A percentile compares a stretch with the other conserved stretches of the same genome.
Evolutionary conservation across 805 yeast genomes (phyloP).

Genomic region (Pichia ethanolica): DNA sequence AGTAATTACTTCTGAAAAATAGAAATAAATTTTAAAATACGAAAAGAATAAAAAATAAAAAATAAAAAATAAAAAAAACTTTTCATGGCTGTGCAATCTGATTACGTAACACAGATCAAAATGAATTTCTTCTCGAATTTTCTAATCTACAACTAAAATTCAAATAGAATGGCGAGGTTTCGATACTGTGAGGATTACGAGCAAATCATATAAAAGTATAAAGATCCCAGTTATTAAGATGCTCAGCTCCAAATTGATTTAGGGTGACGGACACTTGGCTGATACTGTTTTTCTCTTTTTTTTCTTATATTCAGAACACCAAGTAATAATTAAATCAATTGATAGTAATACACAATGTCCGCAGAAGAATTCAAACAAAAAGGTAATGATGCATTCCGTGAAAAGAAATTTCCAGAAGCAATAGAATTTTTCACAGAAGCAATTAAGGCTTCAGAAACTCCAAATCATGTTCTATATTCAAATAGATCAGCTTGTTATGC

Average conservation of each 20-base stretch:
- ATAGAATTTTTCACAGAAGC: constrained; percentile 78
- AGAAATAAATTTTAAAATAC: too few species aligned
- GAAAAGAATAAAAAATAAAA: neutral
- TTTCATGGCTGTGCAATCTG: constrained; percentile 3
- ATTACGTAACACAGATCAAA: too few species aligned
- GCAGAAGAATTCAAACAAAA: constrained; percentile 80
- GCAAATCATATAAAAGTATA: too few species aligned
- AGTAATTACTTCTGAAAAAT: too few species aligned
- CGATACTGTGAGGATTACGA: too few species aligned
- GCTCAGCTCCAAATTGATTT: too few species aligned
- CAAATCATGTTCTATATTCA: constrained; percentile 89
- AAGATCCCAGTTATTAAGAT: too few species aligned
- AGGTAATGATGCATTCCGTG: constrained; percentile 89
- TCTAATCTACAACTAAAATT: neutral
- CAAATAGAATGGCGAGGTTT: too few species aligned
- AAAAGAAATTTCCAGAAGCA: constrained; percentile 77
- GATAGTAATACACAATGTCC: constrained; percentile 31
- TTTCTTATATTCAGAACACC: too few species aligned
- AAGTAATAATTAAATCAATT: neutral
- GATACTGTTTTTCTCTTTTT: too few species aligned
- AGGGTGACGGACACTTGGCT: too few species aligned
- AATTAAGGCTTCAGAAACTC: constrained; percentile 69
- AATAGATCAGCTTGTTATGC: constrained; percentile 92
- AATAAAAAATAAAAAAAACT: neutral
- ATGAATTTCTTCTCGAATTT: neutral